Base-by-base conservation (phyloP, 106 monocot genomes). In the Apostasia shenzhenica region DNA sequence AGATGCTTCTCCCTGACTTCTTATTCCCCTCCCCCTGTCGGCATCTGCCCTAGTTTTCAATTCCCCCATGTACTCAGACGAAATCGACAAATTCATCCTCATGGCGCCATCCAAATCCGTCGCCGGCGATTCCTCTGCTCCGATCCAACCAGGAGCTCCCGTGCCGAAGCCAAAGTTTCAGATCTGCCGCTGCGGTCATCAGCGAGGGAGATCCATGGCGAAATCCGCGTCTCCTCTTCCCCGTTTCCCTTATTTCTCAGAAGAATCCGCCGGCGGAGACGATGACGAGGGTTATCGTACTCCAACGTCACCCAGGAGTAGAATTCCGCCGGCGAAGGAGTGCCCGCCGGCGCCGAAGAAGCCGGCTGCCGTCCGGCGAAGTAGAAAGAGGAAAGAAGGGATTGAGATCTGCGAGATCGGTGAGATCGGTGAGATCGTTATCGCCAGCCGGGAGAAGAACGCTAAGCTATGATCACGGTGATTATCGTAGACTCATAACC, bases 201-300 rank as follows among this genome's bases (percentile, higher is more conserved):
- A 1, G 13, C 55, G 14, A 56, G 13, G 55, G 55, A 56, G 3
- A 26, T 56, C 55, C 26, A 14, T 26, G 5, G 1, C 55, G 5
- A 4, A 14, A 56, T 56, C 55, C 5, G 14, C 5, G 14, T 56
- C 14, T 56, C 14, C 55, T 56, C 26, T 26, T 14, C 53, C 6
- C 13, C 55, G 14, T 3, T 56, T 26, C 26, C 5, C 55, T 56
- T 56, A 13, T 56, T 56, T 56, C 2, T 14, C 55, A 8, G 42
- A 6, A 26, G 61, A 42, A 5, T 4, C 7, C 9, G 49, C 11
- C 5, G 66, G 3, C 2, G 37, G 57, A 2, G 51, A 47, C 54
- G 61, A 46, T 52, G 76, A 70, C 7, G 76, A 70, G 49, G 76
- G 76, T 26, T 77, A 77, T 54, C 70, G 70, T 2, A 77, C 76